These are phyloP conservation scores for Dioscorea zingiberensis DNA, from an alignment of 106 monocot species.

Conservation along the genomic window DNA sequence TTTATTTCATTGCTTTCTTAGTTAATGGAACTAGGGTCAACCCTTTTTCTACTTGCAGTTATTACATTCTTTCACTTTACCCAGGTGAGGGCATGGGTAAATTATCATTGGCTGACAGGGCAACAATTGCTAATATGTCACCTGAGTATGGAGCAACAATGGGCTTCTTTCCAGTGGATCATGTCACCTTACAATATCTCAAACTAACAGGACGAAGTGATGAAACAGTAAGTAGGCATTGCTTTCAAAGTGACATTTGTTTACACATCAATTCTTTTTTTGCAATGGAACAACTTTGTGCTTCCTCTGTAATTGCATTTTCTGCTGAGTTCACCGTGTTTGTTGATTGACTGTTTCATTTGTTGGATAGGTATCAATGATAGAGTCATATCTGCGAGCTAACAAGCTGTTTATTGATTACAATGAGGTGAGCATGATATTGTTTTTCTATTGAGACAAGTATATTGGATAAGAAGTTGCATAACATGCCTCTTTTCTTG, in stretches of 20 bases:
- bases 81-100: slow-evolving; percentile 75
- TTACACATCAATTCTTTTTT: no score
- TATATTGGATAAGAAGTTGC: neutral
- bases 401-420: slow-evolving; percentile 97
- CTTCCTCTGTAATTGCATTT: no score
- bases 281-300: no score
- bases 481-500: neutral
- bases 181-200: slow-evolving; percentile 75
- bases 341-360: neutral
- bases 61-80: neutral
- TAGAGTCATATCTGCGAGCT: slow-evolving; percentile 82
- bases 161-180: slow-evolving; percentile 98
- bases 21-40: neutral
- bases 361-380: slow-evolving; percentile 60
- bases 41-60: neutral
- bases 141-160: slow-evolving; percentile 98
- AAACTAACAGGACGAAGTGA: slow-evolving; percentile 90
- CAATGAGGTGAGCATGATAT: slow-evolving; percentile 51
- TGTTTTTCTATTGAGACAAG: neutral
- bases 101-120: slow-evolving; percentile 82
- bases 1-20: neutral
- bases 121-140: slow-evolving; percentile 96
- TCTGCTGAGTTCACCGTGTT: no score
- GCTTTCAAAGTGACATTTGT: no score
- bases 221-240: slow-evolving; percentile 59